Evolutionary conservation across 768 basidiomycete genomes (phyloP), one percentile per base, ranked within the genome.

Genomic region (Termitomyces sp.): DNA sequence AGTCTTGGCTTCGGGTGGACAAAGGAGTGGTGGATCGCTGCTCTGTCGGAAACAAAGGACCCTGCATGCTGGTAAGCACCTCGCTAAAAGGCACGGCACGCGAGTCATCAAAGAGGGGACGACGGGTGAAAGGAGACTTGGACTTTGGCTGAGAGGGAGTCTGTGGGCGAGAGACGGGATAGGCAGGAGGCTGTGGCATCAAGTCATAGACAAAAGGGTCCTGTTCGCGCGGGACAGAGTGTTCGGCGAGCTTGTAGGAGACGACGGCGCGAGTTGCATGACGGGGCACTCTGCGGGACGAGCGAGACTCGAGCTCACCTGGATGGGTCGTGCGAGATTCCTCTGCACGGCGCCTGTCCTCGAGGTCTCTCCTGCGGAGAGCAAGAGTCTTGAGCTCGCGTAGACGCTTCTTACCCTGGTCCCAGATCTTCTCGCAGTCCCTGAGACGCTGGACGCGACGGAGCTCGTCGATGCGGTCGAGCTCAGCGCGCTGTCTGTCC

Each of bases 51-150:
- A 87, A 87, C 20, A 87, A 72, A 5, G 76, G 73, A 5, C 85
- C 85, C 43, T 80, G 74, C 81, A 87, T 85, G 65, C 79, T 78
- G 46, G 66, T 66, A 45, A 83, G 69, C 51, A 87, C 84, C 36
- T 84, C 81, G 50, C 75, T 74, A 68, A 87, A 86, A 1, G 80
- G 68, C 12, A 87, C 77, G 7, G 75, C 63, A 22, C 73, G 73
- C 22, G 73, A 68, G 42, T 72, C 69, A 57, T 75, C 70, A 48
- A 71, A 72, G n/a, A 67, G 58, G 51, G 65, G 63, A 32, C 60
- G 63, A 32, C 60, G 51, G 6, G 63, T 59, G 43, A 59, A 70
- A 54, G 61, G 65, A 16, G 62, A 63, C 47, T 40, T 61, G n/a
- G 54, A 51, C 46, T 54, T 59, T 47, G 57, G 35, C 36, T 57